Conservation (phyloP, 129 eudicot genomes). For the Pseudognaphalium luteoalbum region DNA sequence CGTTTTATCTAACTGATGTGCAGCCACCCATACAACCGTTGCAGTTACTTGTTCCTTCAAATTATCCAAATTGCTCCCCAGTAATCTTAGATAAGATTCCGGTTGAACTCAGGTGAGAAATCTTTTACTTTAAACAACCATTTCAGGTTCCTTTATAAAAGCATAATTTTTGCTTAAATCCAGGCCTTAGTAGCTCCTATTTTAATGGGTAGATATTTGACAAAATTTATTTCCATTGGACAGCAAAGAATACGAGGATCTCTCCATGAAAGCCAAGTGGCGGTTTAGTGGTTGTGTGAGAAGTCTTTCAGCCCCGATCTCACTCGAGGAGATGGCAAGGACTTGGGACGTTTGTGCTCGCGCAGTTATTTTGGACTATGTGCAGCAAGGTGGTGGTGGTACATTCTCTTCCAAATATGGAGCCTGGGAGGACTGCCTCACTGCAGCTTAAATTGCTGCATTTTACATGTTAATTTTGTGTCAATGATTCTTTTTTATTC, state of each 20-base stretch:
- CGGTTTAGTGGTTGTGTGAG: slow-evolving; percentile 8
- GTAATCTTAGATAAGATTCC: slow-evolving; percentile 89
- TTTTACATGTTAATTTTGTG: neutral
- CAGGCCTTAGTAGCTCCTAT: neutral
- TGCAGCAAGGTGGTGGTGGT: slow-evolving; percentile 38
- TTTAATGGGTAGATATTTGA: slow-evolving; percentile 7
- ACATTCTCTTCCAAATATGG: slow-evolving; percentile 42
- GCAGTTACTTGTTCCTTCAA: slow-evolving; percentile 74
- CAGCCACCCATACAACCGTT: slow-evolving; percentile 96
- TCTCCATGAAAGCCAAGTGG: slow-evolving; percentile 26
- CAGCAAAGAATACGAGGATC: slow-evolving; percentile 31
- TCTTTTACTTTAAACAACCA: neutral
- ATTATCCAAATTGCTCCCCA: slow-evolving; percentile 88
- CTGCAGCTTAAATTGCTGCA: slow-evolving; percentile 40
- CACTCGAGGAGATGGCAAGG: slow-evolving; percentile 31
- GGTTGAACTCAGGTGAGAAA: slow-evolving; percentile 64
- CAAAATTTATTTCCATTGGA: neutral
- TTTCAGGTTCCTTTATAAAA: neutral
- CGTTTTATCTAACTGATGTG: slow-evolving; percentile 25
- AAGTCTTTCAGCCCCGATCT: slow-evolving; percentile 15
- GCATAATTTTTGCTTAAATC: neutral
- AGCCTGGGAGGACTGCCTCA: slow-evolving; percentile 38
- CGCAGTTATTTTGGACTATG: slow-evolving; percentile 29
- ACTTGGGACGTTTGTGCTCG: slow-evolving; percentile 46
- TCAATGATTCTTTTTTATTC: neutral